Percentiles rank a stretch among this genome's conserved stretches.
These are phyloP conservation scores for Cladosporium sphaerospermum DNA, from an alignment of 2,329 filamentous ascomycete species.

Conservation along the genomic window DNA sequence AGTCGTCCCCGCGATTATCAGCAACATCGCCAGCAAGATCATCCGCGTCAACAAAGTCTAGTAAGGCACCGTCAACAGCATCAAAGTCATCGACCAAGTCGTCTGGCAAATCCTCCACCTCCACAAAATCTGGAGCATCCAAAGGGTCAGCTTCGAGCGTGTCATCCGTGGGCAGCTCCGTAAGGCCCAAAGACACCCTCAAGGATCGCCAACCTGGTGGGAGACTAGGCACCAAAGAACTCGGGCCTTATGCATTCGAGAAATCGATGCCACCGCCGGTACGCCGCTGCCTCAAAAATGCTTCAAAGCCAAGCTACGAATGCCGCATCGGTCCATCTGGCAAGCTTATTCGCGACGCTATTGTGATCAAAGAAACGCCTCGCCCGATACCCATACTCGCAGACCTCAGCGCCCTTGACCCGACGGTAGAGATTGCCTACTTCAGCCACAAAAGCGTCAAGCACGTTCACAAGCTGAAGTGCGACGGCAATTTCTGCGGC, in stretches of 20 bases:
- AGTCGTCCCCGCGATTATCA: neutral
- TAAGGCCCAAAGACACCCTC: neutral
- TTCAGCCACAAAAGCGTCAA: constrained; percentile 69
- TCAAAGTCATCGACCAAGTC: neutral
- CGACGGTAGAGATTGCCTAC: constrained; percentile 62
- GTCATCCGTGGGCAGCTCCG: neutral
- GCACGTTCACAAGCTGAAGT: constrained; percentile 75
- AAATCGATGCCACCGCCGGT: constrained; percentile 40
- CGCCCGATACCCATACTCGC: constrained; percentile 42
- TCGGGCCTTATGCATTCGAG: constrained; percentile 44
- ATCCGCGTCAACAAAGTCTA: neutral
- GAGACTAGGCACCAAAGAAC: constrained; percentile 34
- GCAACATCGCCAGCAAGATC: neutral
- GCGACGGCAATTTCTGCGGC: constrained; percentile 86
- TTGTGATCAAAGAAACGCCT: constrained; percentile 40
- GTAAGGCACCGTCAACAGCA: neutral
- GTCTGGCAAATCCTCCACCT: constrained; percentile 3
- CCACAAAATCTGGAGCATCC: constrained; percentile 1
- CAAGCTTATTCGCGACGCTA: constrained; percentile 34
- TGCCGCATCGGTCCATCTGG: constrained; percentile 40
- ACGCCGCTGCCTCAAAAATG: constrained; percentile 35
- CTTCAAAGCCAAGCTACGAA: constrained; percentile 33
- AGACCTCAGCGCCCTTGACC: constrained; percentile 52
- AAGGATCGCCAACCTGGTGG: constrained; percentile 16
- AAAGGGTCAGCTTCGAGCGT: neutral